A percentile compares a stretch with the other conserved stretches of the same genome.
These are phyloP conservation scores for Tuber borchii DNA, from an alignment of 495 filamentous ascomycete species.

Conservation along the genomic window DNA sequence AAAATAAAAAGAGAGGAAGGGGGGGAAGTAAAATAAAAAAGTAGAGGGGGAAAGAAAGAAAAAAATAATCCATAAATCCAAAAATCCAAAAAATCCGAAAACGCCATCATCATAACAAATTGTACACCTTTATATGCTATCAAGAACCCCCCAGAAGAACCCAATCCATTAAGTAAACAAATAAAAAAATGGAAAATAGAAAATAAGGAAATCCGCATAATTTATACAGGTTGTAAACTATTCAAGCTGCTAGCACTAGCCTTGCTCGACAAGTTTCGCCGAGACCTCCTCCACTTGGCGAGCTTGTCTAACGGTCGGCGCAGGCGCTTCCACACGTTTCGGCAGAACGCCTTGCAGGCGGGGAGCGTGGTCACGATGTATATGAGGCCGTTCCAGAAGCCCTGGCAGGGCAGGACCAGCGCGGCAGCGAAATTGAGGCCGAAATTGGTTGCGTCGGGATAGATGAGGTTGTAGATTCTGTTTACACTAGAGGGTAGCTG, in stretches of 20 bases:
- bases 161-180: background rate
- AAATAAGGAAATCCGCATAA: background rate
- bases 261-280: conserved; percentile 15
- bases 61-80: conserved; percentile 6
- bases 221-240: conserved; percentile 19
- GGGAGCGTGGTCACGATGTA: conserved; percentile 58
- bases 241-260: conserved; percentile 19
- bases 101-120: background rate
- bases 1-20: too few species aligned
- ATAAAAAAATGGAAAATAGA: conserved; percentile 6
- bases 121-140: background rate
- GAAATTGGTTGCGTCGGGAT: conserved; percentile 51
- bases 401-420: conserved; percentile 74
- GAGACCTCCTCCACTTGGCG: background rate
- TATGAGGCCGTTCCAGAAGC: conserved; percentile 80
- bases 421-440: conserved; percentile 63
- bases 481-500: conserved; percentile 72
- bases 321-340: conserved; percentile 17
- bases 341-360: conserved; percentile 34
- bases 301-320: conserved; percentile 11
- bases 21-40: background rate
- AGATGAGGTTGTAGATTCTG: conserved; percentile 61
- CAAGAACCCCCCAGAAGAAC: background rate
- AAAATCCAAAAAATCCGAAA: background rate
- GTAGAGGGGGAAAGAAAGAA: background rate